Base-by-base conservation (phyloP, 2,329 filamentous ascomycete genomes). In the Xylariomycetidae sp. region DNA sequence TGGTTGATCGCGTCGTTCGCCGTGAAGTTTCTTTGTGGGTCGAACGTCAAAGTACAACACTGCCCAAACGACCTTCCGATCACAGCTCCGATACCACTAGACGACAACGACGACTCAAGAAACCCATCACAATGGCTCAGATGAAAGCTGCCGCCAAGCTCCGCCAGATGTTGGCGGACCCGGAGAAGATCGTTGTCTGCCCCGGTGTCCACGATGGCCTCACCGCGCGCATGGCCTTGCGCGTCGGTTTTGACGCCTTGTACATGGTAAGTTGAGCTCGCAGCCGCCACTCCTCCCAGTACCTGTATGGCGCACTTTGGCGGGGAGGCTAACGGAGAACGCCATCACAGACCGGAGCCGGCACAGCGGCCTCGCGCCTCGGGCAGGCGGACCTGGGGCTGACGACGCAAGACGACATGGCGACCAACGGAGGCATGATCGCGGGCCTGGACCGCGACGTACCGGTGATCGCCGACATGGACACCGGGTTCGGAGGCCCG, bases 161-260 rank as follows among this genome's bases (percentile, higher is more conserved):
- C 25, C 60, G 65, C 29, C 50, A 59, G 27, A 58, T 61, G 31
- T 49, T 71, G 10, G 47, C 52, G 1, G 56, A 64, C 13, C 46
- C 54, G 10, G 49, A 58, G 19, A 57, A 62, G 29, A 58, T 70
- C 27, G 48, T 83, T 24, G 65, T 80, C 3, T 76, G 72, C 32
- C 79, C 78, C 0, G 79, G 79, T 19, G 78, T 84, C 3, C 82
- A 82, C 49, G 79, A 85, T 62, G 79, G 79, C 10, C 68, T 82
- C 34, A 76, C 75, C 2, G 77, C 79, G 1, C 65, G 79, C 1
- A 70, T 84, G 36, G 77, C 78, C 2, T 62, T 81, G 15, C 60
- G 67, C 25, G 63, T 74, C n/a, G 78, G 77, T 5, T 82, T 81
- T 38, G 70, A 81, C 29, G 70, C 66, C 35, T 53, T 83, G 24